Evolutionary conservation across 805 yeast species (phyloP), one percentile per base, ranked within the genome.

Genomic region (Pachysolen tannophilus): DNA sequence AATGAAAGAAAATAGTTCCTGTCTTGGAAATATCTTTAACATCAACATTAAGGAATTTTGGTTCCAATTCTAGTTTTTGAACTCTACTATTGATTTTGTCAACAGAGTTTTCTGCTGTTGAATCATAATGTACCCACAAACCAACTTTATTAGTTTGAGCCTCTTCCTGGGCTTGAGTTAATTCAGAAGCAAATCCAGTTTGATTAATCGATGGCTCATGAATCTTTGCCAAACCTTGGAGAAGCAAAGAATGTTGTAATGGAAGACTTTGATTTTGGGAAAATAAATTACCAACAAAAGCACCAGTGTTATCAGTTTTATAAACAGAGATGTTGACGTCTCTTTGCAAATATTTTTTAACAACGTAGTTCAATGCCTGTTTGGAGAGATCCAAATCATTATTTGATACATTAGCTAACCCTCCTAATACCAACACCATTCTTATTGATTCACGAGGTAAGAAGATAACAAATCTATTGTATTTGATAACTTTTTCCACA

Each of bases 261-360:
- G 85, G 87, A 21, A 53, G 45, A 20, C 63, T 61, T 30, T 63
- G 64, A 2, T 74, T 67, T 10, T 69, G 70, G 8, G 74, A 48
- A 50, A 61, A 81, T 34, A 83, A 47, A 48, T 77, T 74, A 31
- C 94, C 92, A 49, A 83, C 74, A 49, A 86, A 86, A 0, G 82
- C 84, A 39, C 95, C 95, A 37, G 78, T 65, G 50, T 77, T 82
- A 53, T 86, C 95, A 34, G 72, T 71, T 38, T 72, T 78, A 44
- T 72, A 72, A 15, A 85, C 69, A 35, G 79, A 80, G 43, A 85
- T 61, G 43, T 72, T 76, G 28, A 85, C 83, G 42, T 78, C 84
- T 50, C 86, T 72, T 60, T 85, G 95, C 53, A 75, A 63, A 34
- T 71, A 65, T 41, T 70, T 69, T 41, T 66, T 68, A 47, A 63